Evolutionary conservation across 2,329 filamentous ascomycete species (phyloP), one percentile per base, ranked within the genome.

Genomic region (Aureobasidium musti): DNA sequence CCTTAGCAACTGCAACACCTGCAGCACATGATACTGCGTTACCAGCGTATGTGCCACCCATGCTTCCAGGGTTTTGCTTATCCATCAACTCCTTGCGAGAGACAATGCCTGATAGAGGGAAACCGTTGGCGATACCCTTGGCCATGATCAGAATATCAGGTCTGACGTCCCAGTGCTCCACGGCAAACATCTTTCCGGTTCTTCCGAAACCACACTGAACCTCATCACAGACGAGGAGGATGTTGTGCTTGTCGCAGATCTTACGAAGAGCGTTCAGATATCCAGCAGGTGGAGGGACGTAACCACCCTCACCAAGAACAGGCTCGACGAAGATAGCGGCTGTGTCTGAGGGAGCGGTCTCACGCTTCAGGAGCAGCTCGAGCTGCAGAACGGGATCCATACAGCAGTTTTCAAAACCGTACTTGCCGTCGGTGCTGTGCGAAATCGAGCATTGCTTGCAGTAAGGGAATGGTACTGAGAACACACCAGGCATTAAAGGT

Each of bases 191-290:
- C 49, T 77, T 77, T 23, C 79, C 79, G 1, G 79, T 81, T 35
- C 79, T 74, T 2, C 79, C 79, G 69, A 78, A 80, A 10, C 79
- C 79, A 35, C 72, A 78, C 63, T 81, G 79, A 1, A 81, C 79
- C 66, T 81, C 79, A 65, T 81, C 79, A 14, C 71, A 70, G 4
- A 81, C 77, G 6, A 81, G 73, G 1, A 81, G 75, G 54, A 81
- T 80, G 47, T 76, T 76, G 72, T 81, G 73, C 69, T 79, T 77
- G 65, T 80, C 77, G 67, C 79, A 81, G 56, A 80, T 77, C 66
- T 79, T 74, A 4, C 79, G 73, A 13, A 81, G 70, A 11, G 74
- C 75, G 2, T 74, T 71, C 6, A 81, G 67, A 49, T 77, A 78
- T 5, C 69, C 73, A 1, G 70, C 41, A 17, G 74, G 71, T 14